Percentiles rank a stretch among this genome's conserved stretches.
Conservation (phyloP, 805 yeast genomes). For the Pichia cephalocereana region DNA sequence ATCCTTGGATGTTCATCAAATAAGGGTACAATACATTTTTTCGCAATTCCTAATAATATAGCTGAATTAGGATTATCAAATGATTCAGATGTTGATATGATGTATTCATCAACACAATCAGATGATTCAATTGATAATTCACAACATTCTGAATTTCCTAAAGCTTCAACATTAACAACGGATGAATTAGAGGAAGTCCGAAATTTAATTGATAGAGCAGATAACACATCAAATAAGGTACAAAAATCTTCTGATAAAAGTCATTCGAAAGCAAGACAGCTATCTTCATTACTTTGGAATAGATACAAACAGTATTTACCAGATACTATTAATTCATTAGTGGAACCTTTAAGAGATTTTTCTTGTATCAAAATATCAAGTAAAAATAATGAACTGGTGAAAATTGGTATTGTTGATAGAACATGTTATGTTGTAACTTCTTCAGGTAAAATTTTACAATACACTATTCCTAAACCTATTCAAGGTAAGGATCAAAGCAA, state of each 20-base stretch:
- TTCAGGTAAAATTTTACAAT: slow-evolving; percentile 73
- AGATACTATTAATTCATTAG: slow-evolving; percentile 64
- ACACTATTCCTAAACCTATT: slow-evolving; percentile 47
- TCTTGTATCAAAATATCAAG: slow-evolving; percentile 66
- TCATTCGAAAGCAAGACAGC: slow-evolving; percentile 12
- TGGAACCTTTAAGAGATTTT: slow-evolving; percentile 87
- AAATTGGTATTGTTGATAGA: slow-evolving; percentile 29
- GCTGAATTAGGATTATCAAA: not conserved
- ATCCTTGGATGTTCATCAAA: slow-evolving; percentile 78
- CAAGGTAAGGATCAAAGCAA: not conserved
- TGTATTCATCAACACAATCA: not conserved
- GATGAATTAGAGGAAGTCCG: slow-evolving; percentile 23
- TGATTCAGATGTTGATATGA: not conserved
- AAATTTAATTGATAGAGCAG: slow-evolving; percentile 17
- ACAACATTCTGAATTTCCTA: slow-evolving; percentile 7
- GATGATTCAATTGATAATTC: not conserved
- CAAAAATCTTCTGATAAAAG: not conserved
- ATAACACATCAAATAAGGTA: not conserved
- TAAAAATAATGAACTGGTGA: slow-evolving; percentile 14
- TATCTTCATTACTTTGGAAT: slow-evolving; percentile 21
- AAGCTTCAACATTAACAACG: slow-evolving; percentile 17
- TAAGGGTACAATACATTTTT: slow-evolving; percentile 89
- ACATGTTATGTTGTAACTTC: slow-evolving; percentile 65
- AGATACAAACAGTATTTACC: slow-evolving; percentile 48
- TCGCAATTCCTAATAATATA: slow-evolving; percentile 24